Conservation (phyloP, 176 grass and related monocot genomes). For the Triticum dicoccoides region DNA sequence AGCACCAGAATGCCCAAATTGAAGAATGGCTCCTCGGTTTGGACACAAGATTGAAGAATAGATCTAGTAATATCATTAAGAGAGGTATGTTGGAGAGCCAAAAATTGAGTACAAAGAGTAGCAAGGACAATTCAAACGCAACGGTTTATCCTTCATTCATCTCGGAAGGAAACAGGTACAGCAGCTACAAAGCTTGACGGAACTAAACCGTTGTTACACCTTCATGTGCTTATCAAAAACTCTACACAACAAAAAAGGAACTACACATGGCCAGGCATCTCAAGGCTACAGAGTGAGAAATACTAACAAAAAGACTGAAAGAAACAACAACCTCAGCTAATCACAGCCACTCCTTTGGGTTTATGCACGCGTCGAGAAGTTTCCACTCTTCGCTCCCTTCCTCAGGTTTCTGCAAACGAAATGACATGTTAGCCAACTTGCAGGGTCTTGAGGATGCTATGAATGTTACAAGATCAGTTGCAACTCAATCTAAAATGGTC, state of each 20-base stretch:
- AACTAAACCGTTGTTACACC: constrained; percentile 8
- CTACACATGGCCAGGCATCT: constrained; percentile 11
- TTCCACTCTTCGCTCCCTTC: constrained; percentile 95
- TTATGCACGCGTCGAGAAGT: constrained; percentile 91
- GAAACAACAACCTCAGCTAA: background rate
- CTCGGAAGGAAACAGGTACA: background rate
- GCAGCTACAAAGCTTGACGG: background rate
- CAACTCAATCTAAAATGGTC: background rate
- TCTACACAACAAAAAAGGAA: constrained; percentile 40
- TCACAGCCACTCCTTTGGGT: constrained; percentile 93
- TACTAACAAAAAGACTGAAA: constrained; percentile 16
- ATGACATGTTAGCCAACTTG: background rate
- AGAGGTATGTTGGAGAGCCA: too few species aligned
- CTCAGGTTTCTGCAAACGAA: constrained; percentile 65
- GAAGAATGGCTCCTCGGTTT: background rate
- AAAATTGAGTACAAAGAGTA: too few species aligned
- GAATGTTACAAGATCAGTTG: background rate
- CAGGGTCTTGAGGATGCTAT: background rate
- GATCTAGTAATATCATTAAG: too few species aligned
- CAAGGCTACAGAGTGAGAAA: background rate
- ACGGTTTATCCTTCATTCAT: background rate
- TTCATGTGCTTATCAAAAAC: constrained; percentile 38
- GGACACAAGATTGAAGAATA: too few species aligned
- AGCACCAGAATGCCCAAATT: background rate
- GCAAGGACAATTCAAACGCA: background rate